Evolutionary conservation across 2,329 filamentous ascomycete species (phyloP).

Genomic region (Epichloe bromicola): DNA sequence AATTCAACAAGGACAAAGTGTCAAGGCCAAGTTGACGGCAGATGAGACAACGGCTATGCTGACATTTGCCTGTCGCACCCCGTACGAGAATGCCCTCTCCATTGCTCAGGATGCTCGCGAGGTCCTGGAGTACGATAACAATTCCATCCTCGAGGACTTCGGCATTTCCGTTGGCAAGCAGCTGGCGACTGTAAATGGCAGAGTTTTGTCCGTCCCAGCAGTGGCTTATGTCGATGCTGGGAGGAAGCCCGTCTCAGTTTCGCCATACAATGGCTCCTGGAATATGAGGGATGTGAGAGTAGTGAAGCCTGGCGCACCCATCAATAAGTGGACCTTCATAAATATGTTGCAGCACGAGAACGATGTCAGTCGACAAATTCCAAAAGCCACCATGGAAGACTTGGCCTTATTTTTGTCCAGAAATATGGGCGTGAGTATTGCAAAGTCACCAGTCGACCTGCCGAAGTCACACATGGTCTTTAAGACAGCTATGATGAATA

Average conservation of each 20-base stretch:
- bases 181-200: conserved; percentile 59
- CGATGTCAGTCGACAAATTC: conserved; percentile 6
- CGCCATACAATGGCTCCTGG: conserved; percentile 47
- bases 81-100: conserved; percentile 52
- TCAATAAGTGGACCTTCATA: conserved; percentile 39
- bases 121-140: conserved; percentile 43
- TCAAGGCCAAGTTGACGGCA: conserved; percentile 43
- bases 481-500: conserved; percentile 3
- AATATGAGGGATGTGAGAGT: conserved; percentile 52
- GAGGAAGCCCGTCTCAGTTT: conserved; percentile 13
- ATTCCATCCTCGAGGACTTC: conserved; percentile 38
- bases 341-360: conserved; percentile 18
- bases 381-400: conserved; percentile 11
- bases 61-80: conserved; percentile 53
- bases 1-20: conserved; percentile 51
- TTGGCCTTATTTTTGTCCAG: conserved; percentile 26
- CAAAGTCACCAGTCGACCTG: conserved; percentile 7
- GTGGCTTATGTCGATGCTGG: conserved; percentile 40
- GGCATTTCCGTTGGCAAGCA: conserved; percentile 46
- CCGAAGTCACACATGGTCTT: conserved; percentile 7
- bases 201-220: conserved; percentile 48
- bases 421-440: conserved; percentile 27
- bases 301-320: conserved; percentile 29
- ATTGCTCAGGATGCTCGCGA: conserved; percentile 45
- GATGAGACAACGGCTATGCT: conserved; percentile 59